Percentiles rank a stretch among this genome's conserved stretches.
phyloP scores from a whole-genome alignment of 1,284 basidiomycete species.

The Tremellales sp. region DNA sequence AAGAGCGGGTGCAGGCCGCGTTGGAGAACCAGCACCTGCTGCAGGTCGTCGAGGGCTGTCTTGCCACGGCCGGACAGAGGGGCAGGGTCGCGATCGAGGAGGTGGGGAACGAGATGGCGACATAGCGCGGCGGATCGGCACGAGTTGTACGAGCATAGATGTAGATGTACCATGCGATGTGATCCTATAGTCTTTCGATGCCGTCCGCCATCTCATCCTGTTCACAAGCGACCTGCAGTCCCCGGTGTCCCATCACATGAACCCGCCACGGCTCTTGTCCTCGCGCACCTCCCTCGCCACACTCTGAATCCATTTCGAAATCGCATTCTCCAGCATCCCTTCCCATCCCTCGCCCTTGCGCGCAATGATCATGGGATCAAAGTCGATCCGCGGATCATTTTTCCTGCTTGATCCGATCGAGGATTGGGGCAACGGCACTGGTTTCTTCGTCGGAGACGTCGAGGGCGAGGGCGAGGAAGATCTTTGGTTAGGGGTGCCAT shows the following conservation, averaged over 20 bases:
- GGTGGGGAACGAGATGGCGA: neutral
- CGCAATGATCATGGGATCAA: conserved; percentile 44
- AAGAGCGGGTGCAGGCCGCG: conserved; percentile 95
- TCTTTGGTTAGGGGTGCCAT: conserved; percentile 8
- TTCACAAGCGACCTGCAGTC: conserved; percentile 29
- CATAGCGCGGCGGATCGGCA: too few relatives aligned
- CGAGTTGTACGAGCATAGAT: too few relatives aligned
- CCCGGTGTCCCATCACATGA: conserved; percentile 20
- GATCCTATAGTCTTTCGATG: neutral
- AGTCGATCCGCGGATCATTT: conserved; percentile 24
- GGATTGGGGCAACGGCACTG: neutral
- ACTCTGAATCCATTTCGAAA: conserved; percentile 34
- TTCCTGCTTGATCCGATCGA: neutral
- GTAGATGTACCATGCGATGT: too few relatives aligned
- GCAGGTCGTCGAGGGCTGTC: conserved; percentile 83
- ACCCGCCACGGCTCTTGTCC: conserved; percentile 14
- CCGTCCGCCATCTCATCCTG: conserved; percentile 20
- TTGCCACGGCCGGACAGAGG: conserved; percentile 55
- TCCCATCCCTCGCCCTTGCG: conserved; percentile 38
- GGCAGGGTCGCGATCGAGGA: conserved; percentile 12
- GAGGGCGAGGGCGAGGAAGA: conserved; percentile 2
- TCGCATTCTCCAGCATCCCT: conserved; percentile 23
- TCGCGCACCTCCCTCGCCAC: conserved; percentile 26
- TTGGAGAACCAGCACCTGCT: conserved; percentile 86
- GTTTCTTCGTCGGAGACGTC: conserved; percentile 5